Evolutionary conservation across 2,329 filamentous ascomycete genomes (phyloP).

Genomic region (Colletotrichum sidae): DNA sequence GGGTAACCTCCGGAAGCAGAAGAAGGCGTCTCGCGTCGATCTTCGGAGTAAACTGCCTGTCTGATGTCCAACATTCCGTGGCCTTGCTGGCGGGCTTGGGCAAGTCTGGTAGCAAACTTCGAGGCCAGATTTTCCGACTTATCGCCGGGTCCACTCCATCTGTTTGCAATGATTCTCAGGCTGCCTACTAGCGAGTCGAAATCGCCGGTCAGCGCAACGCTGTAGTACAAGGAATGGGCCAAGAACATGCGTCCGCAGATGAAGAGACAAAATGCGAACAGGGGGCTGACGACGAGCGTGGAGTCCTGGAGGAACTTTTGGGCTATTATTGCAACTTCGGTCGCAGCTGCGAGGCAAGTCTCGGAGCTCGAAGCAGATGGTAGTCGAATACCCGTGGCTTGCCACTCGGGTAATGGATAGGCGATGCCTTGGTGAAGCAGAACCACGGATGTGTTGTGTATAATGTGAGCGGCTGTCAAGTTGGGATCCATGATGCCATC

Average conservation of each 20-base stretch:
- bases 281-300: constrained; percentile 45
- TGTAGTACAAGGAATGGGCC: constrained; percentile 49
- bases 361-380: constrained; percentile 53
- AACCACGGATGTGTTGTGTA: constrained; percentile 56
- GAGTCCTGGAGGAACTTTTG: constrained; percentile 49
- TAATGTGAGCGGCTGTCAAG: constrained; percentile 55
- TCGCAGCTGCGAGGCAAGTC: constrained; percentile 52
- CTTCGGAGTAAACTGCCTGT: constrained; percentile 48
- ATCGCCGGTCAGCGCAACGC: constrained; percentile 42
- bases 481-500: constrained; percentile 58
- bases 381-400: constrained; percentile 45
- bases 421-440: constrained; percentile 55
- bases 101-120: constrained; percentile 47
- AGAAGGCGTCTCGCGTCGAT: constrained; percentile 22
- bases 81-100: constrained; percentile 43
- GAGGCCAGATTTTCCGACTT: constrained; percentile 46
- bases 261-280: constrained; percentile 54
- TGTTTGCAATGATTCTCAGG: constrained; percentile 49
- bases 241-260: constrained; percentile 48
- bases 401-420: constrained; percentile 48
- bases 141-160: constrained; percentile 49
- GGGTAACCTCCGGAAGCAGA: not conserved
- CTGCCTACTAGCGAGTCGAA: constrained; percentile 49
- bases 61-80: constrained; percentile 46
- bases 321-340: constrained; percentile 52